Conservation (phyloP, 2,329 filamentous ascomycete species). For the Xylaria sp. region DNA sequence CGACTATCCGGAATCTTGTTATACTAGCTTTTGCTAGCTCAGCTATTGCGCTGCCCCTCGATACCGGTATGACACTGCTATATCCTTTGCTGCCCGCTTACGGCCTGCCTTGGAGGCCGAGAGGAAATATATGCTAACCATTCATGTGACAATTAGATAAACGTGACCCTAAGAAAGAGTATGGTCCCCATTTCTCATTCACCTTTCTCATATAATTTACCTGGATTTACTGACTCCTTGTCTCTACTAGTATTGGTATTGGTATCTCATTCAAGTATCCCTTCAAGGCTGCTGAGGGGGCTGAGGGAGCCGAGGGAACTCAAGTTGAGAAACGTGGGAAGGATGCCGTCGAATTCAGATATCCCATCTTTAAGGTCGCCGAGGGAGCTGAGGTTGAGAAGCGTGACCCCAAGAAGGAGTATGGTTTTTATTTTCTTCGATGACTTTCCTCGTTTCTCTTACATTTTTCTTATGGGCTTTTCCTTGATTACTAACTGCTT, state of each 20-base stretch:
- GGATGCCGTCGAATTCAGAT: background rate
- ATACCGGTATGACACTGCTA: conserved; percentile 1
- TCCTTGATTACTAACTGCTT: no score
- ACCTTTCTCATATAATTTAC: background rate
- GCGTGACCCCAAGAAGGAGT: no score
- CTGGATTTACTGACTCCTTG: background rate
- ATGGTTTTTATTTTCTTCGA: no score
- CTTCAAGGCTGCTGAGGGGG: background rate
- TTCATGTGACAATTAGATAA: background rate
- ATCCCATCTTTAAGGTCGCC: background rate
- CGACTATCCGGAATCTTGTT: background rate
- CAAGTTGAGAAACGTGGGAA: background rate
- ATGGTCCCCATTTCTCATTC: background rate
- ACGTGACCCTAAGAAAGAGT: background rate
- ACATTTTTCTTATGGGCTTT: no score
- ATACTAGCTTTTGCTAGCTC: conserved; percentile 3
- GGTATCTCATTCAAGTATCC: conserved; percentile 3
- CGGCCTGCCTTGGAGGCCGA: background rate
- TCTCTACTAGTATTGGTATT: background rate
- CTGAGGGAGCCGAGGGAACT: background rate
- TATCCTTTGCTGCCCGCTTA: background rate
- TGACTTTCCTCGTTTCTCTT: no score
- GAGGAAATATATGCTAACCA: background rate
- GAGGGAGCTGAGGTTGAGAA: background rate
- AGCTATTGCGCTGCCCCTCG: background rate